Conservation (phyloP, 768 basidiomycete species). For the Polyporus arcularius region DNA sequence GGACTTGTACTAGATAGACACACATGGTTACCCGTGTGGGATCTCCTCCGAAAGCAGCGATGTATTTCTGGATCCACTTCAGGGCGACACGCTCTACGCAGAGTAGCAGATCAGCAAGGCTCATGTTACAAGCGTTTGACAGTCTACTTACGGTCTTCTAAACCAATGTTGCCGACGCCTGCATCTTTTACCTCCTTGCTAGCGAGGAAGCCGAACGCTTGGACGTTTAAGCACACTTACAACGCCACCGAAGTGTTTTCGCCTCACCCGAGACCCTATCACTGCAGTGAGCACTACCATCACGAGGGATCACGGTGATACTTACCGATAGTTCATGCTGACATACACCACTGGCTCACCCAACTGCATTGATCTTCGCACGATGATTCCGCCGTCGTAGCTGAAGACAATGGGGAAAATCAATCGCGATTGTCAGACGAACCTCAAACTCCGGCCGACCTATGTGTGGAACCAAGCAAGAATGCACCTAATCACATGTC, state of each 20-base stretch:
- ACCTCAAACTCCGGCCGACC: neutral
- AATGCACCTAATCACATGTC: constrained; percentile 37
- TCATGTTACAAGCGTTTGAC: too few relatives aligned
- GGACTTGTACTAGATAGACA: constrained; percentile 35
- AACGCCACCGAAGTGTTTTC: too few relatives aligned
- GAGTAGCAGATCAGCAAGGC: too few relatives aligned
- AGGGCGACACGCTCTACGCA: constrained; percentile 4
- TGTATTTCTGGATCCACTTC: constrained; percentile 43
- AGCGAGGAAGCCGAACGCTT: constrained; percentile 41
- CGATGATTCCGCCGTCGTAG: constrained; percentile 44
- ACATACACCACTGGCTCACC: constrained; percentile 49
- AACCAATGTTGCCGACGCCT: constrained; percentile 45
- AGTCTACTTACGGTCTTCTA: constrained; percentile 42
- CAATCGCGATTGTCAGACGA: neutral
- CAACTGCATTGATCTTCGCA: constrained; percentile 45
- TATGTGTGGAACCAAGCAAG: constrained; percentile 32
- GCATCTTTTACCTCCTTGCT: constrained; percentile 39
- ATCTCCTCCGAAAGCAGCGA: constrained; percentile 45
- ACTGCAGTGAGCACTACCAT: neutral
- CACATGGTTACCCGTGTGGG: constrained; percentile 44
- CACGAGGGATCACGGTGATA: neutral
- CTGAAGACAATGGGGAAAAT: constrained; percentile 17
- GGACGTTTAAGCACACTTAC: too few relatives aligned
- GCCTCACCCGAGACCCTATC: neutral
- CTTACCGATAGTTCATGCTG: constrained; percentile 52